A percentile compares a stretch with the other conserved stretches of the same genome.
phyloP scores from a whole-genome alignment of 352 stramenopile genomes.

The Globisporangium okanoganense region DNA sequence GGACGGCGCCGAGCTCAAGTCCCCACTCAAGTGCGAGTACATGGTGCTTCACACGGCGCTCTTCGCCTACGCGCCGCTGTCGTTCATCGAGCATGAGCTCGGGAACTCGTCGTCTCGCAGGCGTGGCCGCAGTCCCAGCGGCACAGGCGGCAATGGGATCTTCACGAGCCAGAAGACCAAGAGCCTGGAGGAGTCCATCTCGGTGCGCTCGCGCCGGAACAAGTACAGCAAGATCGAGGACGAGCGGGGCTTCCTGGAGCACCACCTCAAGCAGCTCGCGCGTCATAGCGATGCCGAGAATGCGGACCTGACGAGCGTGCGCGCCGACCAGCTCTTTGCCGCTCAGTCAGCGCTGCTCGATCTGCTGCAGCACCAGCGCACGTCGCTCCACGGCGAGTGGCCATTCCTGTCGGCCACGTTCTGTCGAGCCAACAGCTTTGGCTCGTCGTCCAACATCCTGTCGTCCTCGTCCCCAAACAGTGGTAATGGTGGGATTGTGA shows the following conservation, averaged over 20 bases:
- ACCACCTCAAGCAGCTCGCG: conserved; percentile 26
- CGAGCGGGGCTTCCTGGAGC: conserved; percentile 39
- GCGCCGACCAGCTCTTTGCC: conserved; percentile 14
- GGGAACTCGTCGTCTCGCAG: conserved; percentile 4
- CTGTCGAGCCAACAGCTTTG: conserved; percentile 7
- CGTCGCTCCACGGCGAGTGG: conserved; percentile 25
- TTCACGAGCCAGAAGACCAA: conserved; percentile 19
- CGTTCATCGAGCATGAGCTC: conserved; percentile 33
- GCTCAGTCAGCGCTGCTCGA: conserved; percentile 26
- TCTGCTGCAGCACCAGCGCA: conserved; percentile 20
- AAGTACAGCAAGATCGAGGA: conserved; percentile 31
- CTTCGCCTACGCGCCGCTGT: conserved; percentile 33
- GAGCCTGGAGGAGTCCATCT: conserved; percentile 31
- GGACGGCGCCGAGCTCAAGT: neutral
- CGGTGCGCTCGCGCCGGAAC: conserved; percentile 26
- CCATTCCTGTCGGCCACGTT: conserved; percentile 20
- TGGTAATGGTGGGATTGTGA: neutral
- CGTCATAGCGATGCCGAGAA: neutral
- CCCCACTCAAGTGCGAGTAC: conserved; percentile 20
- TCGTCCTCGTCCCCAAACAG: neutral
- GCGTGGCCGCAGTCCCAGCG: conserved; percentile 11
- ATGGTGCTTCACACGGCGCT: conserved; percentile 36
- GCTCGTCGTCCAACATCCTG: conserved; percentile 14
- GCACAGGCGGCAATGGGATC: neutral
- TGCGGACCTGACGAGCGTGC: neutral